These are phyloP conservation scores for Aspergillus aculeatus DNA, from an alignment of 2,329 filamentous ascomycete species.

Conservation along the genomic window DNA sequence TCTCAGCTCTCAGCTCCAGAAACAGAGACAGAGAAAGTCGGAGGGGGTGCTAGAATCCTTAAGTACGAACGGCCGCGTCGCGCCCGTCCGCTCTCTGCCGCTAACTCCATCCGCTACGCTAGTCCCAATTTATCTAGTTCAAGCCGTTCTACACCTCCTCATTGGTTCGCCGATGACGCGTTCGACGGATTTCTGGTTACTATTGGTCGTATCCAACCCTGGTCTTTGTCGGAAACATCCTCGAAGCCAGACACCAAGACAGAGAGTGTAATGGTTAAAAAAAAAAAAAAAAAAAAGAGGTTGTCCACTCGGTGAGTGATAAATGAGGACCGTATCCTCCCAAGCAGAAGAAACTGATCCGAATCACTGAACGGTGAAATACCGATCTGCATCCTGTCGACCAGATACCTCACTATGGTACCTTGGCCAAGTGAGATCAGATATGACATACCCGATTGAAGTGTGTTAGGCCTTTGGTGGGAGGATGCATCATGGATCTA, in stretches of 20 bases:
- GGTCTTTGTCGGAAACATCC: constrained; percentile 20
- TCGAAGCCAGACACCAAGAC: constrained; percentile 6
- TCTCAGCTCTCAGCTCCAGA: constrained; percentile 35
- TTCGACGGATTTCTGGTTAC: constrained; percentile 17
- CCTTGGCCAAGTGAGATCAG: constrained; percentile 15
- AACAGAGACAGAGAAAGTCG: constrained; percentile 39
- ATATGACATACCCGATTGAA: constrained; percentile 24
- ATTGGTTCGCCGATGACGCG: constrained; percentile 32
- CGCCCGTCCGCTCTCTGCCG: constrained; percentile 34
- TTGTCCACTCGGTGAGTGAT: neutral
- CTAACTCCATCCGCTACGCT: constrained; percentile 39
- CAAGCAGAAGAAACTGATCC: neutral
- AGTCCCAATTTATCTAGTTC: constrained; percentile 34
- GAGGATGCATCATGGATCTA: constrained; percentile 9
- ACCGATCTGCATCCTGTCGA: constrained; percentile 3
- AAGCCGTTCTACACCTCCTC: constrained; percentile 28
- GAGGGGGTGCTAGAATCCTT: constrained; percentile 44
- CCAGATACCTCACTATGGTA: constrained; percentile 15
- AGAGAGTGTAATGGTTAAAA: constrained; percentile 12
- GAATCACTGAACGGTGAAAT: neutral
- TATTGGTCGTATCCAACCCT: constrained; percentile 24
- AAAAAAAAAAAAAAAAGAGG: constrained; percentile 10
- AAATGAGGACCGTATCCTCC: neutral
- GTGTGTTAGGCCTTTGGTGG: constrained; percentile 22
- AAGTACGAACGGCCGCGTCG: constrained; percentile 40